Evolutionary conservation across 2,329 filamentous ascomycete genomes (phyloP).

Genomic region (Aspergillus sp.): DNA sequence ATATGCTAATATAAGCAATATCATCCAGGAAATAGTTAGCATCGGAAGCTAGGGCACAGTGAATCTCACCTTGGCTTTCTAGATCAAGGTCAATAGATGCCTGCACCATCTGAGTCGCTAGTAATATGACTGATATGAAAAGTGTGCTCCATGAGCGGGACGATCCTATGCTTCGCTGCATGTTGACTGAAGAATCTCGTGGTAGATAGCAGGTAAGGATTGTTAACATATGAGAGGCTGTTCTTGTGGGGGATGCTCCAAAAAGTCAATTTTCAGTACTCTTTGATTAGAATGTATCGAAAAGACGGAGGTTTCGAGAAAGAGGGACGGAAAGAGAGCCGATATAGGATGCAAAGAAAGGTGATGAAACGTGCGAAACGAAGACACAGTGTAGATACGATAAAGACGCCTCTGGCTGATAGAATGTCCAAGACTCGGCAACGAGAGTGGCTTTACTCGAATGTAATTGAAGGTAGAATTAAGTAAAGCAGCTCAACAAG

Average conservation of each 20-base stretch:
- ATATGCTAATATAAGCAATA: not conserved
- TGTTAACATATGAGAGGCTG: too few relatives aligned
- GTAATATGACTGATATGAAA: not conserved
- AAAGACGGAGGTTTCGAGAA: not conserved
- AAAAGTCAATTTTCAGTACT: not conserved
- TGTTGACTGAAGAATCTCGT: not conserved
- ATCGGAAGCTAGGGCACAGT: not conserved
- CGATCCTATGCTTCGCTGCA: not conserved
- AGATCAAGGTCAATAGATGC: slow-evolving; percentile 4
- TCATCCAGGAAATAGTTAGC: not conserved
- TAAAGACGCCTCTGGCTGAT: not conserved
- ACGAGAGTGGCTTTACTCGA: not conserved
- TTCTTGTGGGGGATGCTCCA: too few relatives aligned
- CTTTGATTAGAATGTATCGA: not conserved
- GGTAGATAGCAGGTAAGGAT: too few relatives aligned
- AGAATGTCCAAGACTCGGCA: not conserved
- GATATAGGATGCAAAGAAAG: not conserved
- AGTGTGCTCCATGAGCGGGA: not conserved
- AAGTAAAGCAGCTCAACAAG: not conserved
- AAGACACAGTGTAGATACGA: not conserved
- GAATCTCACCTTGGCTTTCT: not conserved
- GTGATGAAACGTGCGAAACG: not conserved
- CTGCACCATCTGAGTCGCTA: not conserved
- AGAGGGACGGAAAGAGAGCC: not conserved
- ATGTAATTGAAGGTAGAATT: not conserved